phyloP scores from a whole-genome alignment of 164 flowering plant species.

The Tetrastigma voinierianum region DNA sequence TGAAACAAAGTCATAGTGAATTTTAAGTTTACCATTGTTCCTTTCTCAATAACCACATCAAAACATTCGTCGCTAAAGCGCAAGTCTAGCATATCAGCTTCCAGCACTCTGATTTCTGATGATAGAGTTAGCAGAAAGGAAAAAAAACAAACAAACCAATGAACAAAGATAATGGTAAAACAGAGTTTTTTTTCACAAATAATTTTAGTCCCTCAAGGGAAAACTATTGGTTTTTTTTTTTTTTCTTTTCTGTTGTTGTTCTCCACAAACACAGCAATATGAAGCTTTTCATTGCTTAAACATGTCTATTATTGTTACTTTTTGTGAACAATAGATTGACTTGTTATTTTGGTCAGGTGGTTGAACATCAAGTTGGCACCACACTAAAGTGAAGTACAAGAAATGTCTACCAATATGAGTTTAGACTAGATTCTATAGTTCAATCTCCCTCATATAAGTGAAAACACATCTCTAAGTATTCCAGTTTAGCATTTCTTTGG shows the following conservation, averaged over 20 bases:
- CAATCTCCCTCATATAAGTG: too few species aligned
- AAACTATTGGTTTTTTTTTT: too few species aligned
- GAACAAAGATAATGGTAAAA: not conserved
- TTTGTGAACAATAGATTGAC: too few species aligned
- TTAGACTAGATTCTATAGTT: too few species aligned
- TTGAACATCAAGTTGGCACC: too few species aligned
- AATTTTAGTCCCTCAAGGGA: not conserved
- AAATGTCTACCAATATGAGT: too few species aligned
- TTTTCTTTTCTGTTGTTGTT: too few species aligned
- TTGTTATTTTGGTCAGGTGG: too few species aligned
- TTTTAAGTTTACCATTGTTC: slow-evolving; percentile 73
- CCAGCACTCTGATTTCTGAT: slow-evolving; percentile 76
- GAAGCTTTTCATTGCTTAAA: not conserved
- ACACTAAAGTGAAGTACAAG: too few species aligned
- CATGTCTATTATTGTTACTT: not conserved
- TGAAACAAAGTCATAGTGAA: not conserved
- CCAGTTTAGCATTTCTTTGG: too few species aligned
- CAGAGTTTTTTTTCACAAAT: not conserved
- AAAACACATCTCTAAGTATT: too few species aligned
- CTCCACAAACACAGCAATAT: not conserved
- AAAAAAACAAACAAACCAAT: slow-evolving; percentile 6
- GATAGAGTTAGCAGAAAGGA: slow-evolving; percentile 12
- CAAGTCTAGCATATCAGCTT: slow-evolving; percentile 89
- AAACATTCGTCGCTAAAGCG: slow-evolving; percentile 71
- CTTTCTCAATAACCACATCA: slow-evolving; percentile 95